Evolutionary conservation across 805 yeast species (phyloP).

Genomic region (Saturnispora gosingensis): DNA sequence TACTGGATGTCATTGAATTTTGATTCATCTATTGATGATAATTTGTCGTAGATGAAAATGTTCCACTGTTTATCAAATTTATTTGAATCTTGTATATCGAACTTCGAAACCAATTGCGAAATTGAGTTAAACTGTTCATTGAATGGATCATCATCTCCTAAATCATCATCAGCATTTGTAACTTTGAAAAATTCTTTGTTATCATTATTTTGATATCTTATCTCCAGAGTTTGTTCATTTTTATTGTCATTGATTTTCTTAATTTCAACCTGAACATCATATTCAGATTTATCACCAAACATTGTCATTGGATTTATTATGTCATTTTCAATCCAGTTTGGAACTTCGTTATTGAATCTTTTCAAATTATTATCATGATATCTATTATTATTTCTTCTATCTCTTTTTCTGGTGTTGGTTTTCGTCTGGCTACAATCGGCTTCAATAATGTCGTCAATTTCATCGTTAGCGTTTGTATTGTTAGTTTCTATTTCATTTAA

Average conservation of each 20-base stretch:
- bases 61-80: constrained; percentile 28
- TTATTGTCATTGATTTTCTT: constrained; percentile 11
- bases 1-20: constrained; percentile 36
- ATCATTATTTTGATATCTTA: constrained; percentile 13
- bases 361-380: background rate
- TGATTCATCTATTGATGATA: constrained; percentile 28
- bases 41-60: constrained; percentile 32
- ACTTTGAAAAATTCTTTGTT: constrained; percentile 18
- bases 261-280: constrained; percentile 17
- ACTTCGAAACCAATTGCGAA: constrained; percentile 14
- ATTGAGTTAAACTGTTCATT: constrained; percentile 30
- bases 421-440: constrained; percentile 19
- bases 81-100: background rate
- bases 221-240: constrained; percentile 15
- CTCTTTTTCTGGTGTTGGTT: constrained; percentile 26
- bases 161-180: background rate
- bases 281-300: constrained; percentile 23
- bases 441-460: constrained; percentile 36
- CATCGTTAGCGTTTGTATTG: constrained; percentile 31
- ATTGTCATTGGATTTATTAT: constrained; percentile 21
- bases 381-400: constrained; percentile 16
- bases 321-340: constrained; percentile 20
- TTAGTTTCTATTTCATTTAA: constrained; percentile 22
- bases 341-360: constrained; percentile 8
- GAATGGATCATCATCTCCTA: constrained; percentile 7